Base-by-base conservation (phyloP, 352 stramenopile species). In the Thraustochytrium sp. region DNA sequence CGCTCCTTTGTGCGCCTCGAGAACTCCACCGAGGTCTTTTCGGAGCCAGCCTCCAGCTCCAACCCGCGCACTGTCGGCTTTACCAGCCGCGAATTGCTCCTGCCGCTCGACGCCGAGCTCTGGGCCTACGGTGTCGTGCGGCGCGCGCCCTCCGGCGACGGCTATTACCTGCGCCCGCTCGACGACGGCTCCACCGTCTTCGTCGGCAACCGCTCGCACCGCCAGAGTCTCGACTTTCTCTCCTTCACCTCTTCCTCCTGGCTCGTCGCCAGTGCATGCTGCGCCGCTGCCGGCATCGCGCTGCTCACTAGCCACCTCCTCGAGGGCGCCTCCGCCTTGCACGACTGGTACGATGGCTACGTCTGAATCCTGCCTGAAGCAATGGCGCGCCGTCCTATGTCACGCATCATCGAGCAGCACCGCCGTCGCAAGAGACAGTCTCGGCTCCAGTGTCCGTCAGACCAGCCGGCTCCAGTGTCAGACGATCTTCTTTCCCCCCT, bases 81-180 rank as follows among this genome's bases (percentile, higher is more conserved):
- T 72, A 29, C 26, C 2, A 72, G 59, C 36, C 59, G 59, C 36
- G 59, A 72, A 31, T 44, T 44, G 9, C 16, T 72, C 8, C 2
- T 72, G 21, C 18, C 59, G 16, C 40, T 72, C 36, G 46, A 72
- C 36, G 29, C 59, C 13, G 9, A 72, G 59, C 9, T 72, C 26
- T 72, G 59, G 59, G 59, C 59, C 18, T 72, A 44, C 46, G 59
- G 59, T 31, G 59, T 72, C 26, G 59, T 72, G 16, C 59, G 59
- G 8, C 34, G 36, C 36, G 59, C 42, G 42, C 40, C 21, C 9
- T 26, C 13, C 59, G 34, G 5, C 26, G 59, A 31, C 9, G 59
- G 59, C 34, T 72, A 48, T 31, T n/a, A 13, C 16, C 16, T 72
- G 16, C 34, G 59, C 36, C 59, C 59, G 26, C 21, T 72, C 59